Base-by-base conservation (phyloP, 2,329 filamentous ascomycete species). In the Aspergillus ibericus region DNA sequence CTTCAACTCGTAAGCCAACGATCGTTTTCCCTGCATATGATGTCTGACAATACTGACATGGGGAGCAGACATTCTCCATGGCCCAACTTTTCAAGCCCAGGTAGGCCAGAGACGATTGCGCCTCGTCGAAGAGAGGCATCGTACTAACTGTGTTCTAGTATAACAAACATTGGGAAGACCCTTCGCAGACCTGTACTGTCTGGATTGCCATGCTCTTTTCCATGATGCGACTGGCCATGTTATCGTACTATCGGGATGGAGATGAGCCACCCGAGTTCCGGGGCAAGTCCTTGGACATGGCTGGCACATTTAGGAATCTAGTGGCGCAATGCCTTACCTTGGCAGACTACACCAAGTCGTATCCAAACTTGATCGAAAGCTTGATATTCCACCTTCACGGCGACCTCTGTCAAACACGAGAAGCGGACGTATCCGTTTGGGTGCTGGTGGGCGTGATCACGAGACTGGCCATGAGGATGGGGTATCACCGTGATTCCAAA, bases 71-170 rank as follows among this genome's bases (percentile, higher is more conserved):
- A 87, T 95, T 63, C 84, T 95, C 52, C 91, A 96, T 69, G 88
- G 88, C 0, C 93, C 92, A 10, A 93, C 91, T 0, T 97, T 97
- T 68, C 87, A 93, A 69, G 85, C 88, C 68, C 85, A 90, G 73
- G 80, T 91, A 72, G 69, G 68, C 27, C 44, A 20, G 15, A 40
- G 15, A 8, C 27, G 22, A 9, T 44, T 2, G 15, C 48, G 7
- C 15, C 20, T 25, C 34, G 16, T 35, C 20, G 12, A 20, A 10
- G 15, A 25, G n/a, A n/a, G 32, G 38, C 2, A 15, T 44, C 16
- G 34, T 50, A 18, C 59, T 66, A 44, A 63, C 48, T 22, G 16
- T 50, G 27, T 38, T 32, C 15, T 77, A 87, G 72, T 88, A 88
- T 66, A 84, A 87, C 62, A 78, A 79, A 62, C 84, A 88, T 66